Percentiles rank a stretch among this genome's conserved stretches.
phyloP scores from a whole-genome alignment of 2,329 filamentous ascomycete genomes.

The Ceratocystis variospora region DNA sequence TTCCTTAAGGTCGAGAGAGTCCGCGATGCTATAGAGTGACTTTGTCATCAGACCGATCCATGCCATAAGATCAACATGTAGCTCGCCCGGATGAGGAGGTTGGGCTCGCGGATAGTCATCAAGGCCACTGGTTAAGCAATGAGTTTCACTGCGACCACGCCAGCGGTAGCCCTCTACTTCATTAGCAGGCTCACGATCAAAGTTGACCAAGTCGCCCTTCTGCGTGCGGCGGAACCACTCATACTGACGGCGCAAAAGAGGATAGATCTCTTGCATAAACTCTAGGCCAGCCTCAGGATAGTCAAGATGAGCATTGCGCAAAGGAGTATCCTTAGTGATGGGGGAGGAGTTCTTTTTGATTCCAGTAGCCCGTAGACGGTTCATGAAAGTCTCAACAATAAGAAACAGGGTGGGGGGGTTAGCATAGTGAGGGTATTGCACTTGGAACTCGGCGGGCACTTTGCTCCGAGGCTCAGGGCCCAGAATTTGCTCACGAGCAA shows the following conservation, averaged over 20 bases:
- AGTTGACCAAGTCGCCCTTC: constrained; percentile 74
- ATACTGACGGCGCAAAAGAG: constrained; percentile 76
- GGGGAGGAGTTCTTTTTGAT: constrained; percentile 15
- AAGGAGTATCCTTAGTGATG: constrained; percentile 14
- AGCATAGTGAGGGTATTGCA: constrained; percentile 93
- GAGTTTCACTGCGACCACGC: constrained; percentile 74
- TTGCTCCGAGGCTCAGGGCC: constrained; percentile 86
- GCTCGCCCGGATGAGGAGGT: constrained; percentile 86
- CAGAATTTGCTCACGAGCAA: constrained; percentile 88
- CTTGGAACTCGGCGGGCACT: constrained; percentile 82
- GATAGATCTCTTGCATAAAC: constrained; percentile 68
- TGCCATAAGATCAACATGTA: constrained; percentile 85
- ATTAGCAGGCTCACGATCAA: constrained; percentile 79
- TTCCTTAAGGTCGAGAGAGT: constrained; percentile 58
- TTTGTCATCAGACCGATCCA: constrained; percentile 97
- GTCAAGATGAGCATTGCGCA: constrained; percentile 18
- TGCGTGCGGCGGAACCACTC: constrained; percentile 93
- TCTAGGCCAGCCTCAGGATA: constrained; percentile 46
- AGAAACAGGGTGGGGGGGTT: constrained; percentile 94
- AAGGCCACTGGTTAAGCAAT: constrained; percentile 83
- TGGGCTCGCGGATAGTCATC: constrained; percentile 93
- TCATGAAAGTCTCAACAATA: constrained; percentile 69
- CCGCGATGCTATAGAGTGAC: constrained; percentile 67
- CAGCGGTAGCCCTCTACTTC: constrained; percentile 89
- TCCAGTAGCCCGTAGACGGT: constrained; percentile 45